Conservation (phyloP, 2,329 filamentous ascomycete species). For the Cytospora piceae region DNA sequence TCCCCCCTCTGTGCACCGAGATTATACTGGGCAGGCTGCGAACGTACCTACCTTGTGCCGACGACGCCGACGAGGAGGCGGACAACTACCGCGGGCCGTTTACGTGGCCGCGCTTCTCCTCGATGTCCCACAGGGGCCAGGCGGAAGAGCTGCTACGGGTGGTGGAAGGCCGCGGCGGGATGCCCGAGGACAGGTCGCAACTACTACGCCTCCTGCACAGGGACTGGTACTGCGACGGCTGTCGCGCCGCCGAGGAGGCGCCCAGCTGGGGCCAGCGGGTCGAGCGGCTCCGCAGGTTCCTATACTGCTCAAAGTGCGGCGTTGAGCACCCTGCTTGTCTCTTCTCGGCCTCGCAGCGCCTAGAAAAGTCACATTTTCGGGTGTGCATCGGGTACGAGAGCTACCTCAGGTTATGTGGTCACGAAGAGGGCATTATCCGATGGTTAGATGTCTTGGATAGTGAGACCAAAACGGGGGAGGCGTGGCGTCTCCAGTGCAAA, state of each 20-base stretch:
- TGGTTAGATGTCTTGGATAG: neutral
- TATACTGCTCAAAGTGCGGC: neutral
- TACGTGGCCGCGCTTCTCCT: conserved; percentile 1
- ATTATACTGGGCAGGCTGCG: conserved; percentile 2
- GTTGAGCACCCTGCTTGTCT: conserved; percentile 14
- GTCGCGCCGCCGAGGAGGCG: neutral
- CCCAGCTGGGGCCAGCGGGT: neutral
- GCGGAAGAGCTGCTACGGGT: neutral
- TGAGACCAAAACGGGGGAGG: neutral
- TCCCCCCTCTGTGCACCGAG: neutral
- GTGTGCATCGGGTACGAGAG: conserved; percentile 11
- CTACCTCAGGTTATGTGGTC: conserved; percentile 3
- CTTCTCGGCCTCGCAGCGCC: neutral
- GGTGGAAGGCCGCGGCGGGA: neutral
- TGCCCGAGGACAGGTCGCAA: neutral
- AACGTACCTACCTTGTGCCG: neutral
- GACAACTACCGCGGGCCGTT: neutral
- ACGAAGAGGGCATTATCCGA: conserved; percentile 1
- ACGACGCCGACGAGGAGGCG: neutral
- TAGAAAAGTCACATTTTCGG: neutral
- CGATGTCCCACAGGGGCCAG: neutral
- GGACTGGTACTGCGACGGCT: conserved; percentile 13
- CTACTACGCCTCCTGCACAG: neutral
- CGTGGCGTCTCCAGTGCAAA: neutral
- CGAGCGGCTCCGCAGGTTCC: neutral